These are phyloP conservation scores for Neopestalotiopsis rosae DNA, from an alignment of 2,329 filamentous ascomycete genomes.

Conservation along the genomic window DNA sequence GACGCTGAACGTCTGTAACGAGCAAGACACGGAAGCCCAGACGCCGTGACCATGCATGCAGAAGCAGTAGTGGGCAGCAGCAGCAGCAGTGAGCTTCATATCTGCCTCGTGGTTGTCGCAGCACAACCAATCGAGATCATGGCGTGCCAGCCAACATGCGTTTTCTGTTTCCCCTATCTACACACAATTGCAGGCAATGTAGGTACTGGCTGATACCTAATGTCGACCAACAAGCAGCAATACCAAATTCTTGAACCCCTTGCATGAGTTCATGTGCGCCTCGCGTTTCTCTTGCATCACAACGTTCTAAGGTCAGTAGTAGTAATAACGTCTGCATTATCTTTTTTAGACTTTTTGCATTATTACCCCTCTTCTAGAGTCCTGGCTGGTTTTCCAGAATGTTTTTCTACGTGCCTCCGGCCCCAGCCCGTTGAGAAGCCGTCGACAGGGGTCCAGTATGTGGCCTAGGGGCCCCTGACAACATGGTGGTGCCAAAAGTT, in stretches of 20 bases:
- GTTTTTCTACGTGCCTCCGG: slow-evolving; percentile 2
- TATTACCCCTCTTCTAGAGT: not conserved
- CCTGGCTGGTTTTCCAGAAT: not conserved
- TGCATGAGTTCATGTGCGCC: not conserved
- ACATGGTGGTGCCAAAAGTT: not conserved
- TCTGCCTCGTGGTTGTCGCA: slow-evolving; percentile 2
- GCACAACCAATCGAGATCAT: not conserved
- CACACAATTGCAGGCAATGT: too few species aligned
- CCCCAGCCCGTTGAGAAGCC: slow-evolving; percentile 2
- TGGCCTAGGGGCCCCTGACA: not conserved
- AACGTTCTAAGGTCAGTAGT: not conserved
- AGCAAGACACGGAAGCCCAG: not conserved
- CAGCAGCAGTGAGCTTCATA: not conserved
- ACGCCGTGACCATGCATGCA: not conserved
- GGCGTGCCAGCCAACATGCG: not conserved
- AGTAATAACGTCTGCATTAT: not conserved
- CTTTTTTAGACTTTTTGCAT: not conserved
- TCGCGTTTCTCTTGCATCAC: not conserved
- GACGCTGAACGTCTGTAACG: not conserved
- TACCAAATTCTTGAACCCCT: not conserved
- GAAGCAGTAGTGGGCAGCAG: too few species aligned
- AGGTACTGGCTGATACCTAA: too few species aligned
- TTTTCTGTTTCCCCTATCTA: not conserved
- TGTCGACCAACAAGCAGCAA: too few species aligned
- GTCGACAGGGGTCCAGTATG: not conserved